A percentile compares a stretch with the other conserved stretches of the same genome.
Evolutionary conservation across 2,329 filamentous ascomycete genomes (phyloP).

Genomic region (Diaporthe capsici): DNA sequence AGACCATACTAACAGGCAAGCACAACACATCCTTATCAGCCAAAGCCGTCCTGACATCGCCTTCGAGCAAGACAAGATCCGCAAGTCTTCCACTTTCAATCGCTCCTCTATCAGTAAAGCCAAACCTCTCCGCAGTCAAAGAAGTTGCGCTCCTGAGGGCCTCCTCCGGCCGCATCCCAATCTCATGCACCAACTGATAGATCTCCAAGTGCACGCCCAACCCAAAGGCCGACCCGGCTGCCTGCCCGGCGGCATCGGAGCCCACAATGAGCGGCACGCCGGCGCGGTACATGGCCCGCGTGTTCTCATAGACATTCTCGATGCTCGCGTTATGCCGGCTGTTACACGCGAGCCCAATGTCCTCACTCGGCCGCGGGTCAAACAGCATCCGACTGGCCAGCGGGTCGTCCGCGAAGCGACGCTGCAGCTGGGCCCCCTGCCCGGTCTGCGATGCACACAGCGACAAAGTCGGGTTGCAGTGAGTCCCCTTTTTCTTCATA

Average conservation of each 20-base stretch:
- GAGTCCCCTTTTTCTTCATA: neutral
- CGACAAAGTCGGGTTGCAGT: conserved; percentile 10
- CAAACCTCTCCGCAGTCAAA: neutral
- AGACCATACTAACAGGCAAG: neutral
- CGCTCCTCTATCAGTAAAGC: neutral
- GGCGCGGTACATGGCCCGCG: neutral
- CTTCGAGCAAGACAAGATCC: conserved; percentile 1
- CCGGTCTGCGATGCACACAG: conserved; percentile 4
- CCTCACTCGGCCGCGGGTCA: neutral
- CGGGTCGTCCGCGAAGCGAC: neutral
- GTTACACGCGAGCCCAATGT: neutral
- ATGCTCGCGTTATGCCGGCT: conserved; percentile 19
- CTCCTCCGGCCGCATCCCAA: conserved; percentile 6
- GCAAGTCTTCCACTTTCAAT: conserved; percentile 3
- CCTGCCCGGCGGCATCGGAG: neutral
- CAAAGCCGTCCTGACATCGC: conserved; percentile 4
- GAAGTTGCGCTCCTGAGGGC: conserved; percentile 1
- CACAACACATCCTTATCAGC: neutral
- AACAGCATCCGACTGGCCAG: neutral
- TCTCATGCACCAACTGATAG: neutral
- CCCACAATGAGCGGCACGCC: neutral
- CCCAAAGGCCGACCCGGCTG: neutral
- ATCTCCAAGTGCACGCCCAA: conserved; percentile 8
- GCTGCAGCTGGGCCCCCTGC: neutral
- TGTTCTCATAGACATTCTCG: conserved; percentile 17